Evolutionary conservation across 768 basidiomycete genomes (phyloP), one percentile per base, ranked within the genome.

Genomic region (Amylocystis lapponica): DNA sequence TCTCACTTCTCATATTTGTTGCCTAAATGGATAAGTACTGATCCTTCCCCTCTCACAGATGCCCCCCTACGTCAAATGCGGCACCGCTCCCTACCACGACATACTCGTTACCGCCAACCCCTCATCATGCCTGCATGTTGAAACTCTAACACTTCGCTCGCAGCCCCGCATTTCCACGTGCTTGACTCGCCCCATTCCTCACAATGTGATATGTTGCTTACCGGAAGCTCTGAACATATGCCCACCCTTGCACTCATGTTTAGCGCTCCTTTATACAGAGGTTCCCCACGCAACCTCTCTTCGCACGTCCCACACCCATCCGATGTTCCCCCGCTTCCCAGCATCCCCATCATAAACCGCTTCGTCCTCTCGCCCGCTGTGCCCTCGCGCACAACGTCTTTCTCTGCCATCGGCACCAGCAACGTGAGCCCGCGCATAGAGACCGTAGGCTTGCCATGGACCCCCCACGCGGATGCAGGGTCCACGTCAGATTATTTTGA

Each of bases 181-280:
- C 70, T 82, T 23, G 88, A 91, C 61, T 81, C 83, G 1, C 64
- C 88, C 2, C 67, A 90, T 4, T 87, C 84, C 3, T 83, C 81
- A 3, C 69, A 78, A 12, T 86, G n/a, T n/a, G n/a, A 90, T 55
- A 68, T 84, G 19, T 81, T 80, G 2, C 69, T 79, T 41, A 83
- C 86, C 52, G 75, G 79, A 52, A 80, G 75, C 14, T 68, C 68
- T 2, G 75, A 74, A 23, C 88, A 88, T 56, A 76, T 81, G 0
- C 87, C 86, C 0, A 89, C 87, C 0, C 67, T 88, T 10, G 68
- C 71, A 25, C 80, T 71, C 76, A 81, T 54, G 74, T 75, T 45
- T 76, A 76, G 43, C 72, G 79, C 4, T 76, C 80, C 43, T 78
- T 75, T n/a, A n/a, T n/a, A n/a, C n/a, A n/a, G n/a, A n/a, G 68